These are phyloP conservation scores for Paramecium octaurelia DNA, from an alignment of 73 alveolate species.

Conservation along the genomic window DNA sequence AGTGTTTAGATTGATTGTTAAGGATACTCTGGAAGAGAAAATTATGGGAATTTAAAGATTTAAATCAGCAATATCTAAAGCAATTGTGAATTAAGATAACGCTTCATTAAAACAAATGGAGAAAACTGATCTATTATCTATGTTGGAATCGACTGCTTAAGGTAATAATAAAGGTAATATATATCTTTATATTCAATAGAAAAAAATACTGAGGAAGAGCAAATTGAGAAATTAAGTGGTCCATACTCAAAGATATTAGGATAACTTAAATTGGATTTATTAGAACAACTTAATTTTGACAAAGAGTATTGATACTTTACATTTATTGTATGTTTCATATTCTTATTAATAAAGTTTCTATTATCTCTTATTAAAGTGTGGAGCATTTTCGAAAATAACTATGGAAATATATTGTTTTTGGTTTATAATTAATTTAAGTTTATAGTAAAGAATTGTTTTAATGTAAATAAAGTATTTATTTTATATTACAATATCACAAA, in stretches of 20 bases:
- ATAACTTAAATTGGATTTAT: conserved; percentile 24
- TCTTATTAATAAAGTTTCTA: not conserved
- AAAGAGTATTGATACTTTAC: conserved; percentile 13
- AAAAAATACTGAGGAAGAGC: not conserved
- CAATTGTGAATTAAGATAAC: conserved; percentile 78
- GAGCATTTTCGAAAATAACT: too few species aligned
- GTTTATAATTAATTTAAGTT: not conserved
- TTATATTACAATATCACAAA: not conserved
- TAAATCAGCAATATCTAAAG: conserved; percentile 86
- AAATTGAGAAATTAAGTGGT: conserved; percentile 10
- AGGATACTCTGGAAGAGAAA: conserved; percentile 94
- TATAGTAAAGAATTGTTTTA: not conserved
- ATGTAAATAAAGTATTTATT: not conserved
- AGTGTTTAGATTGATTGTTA: conserved; percentile 95
- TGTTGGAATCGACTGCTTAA: conserved; percentile 25
- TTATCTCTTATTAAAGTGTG: too few species aligned
- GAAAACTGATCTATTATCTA: conserved; percentile 22
- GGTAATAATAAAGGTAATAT: not conserved
- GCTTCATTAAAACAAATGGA: conserved; percentile 58
- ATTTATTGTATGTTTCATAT: not conserved
- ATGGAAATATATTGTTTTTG: not conserved
- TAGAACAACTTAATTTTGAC: conserved; percentile 43
- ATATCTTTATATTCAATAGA: not conserved
- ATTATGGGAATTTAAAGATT: conserved; percentile 93
- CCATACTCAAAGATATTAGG: conserved; percentile 48